Evolutionary conservation across 2,329 filamentous ascomycete genomes (phyloP).

Genomic region (Pseudogymnoascus sp.): DNA sequence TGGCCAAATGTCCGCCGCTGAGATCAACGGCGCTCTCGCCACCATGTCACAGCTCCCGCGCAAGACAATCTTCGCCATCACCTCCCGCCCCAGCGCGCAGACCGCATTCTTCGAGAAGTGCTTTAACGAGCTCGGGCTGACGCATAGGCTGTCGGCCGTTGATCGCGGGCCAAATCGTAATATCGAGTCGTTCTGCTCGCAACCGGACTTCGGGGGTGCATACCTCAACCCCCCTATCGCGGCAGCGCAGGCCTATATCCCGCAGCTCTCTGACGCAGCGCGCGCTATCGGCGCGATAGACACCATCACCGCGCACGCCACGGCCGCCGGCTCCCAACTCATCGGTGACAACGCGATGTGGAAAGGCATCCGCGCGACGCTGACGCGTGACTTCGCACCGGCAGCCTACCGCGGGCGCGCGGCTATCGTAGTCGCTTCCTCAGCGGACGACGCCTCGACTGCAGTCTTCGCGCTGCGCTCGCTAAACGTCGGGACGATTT

Average conservation of each 20-base stretch:
- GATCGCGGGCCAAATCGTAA: slow-evolving; percentile 60
- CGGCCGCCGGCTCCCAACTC: slow-evolving; percentile 44
- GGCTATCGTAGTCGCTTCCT: slow-evolving; percentile 66
- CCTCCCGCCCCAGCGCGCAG: slow-evolving; percentile 59
- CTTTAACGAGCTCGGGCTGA: slow-evolving; percentile 76
- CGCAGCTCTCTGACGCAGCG: slow-evolving; percentile 64
- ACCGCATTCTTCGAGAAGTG: slow-evolving; percentile 82
- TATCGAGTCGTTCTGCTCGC: slow-evolving; percentile 64
- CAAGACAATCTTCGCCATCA: slow-evolving; percentile 73
- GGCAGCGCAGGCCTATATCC: slow-evolving; percentile 49
- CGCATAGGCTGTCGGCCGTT: slow-evolving; percentile 69
- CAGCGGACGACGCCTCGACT: slow-evolving; percentile 67
- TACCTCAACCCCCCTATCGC: slow-evolving; percentile 69
- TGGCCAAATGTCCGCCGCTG: slow-evolving; percentile 75
- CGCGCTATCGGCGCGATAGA: slow-evolving; percentile 73
- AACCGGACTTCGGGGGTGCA: slow-evolving; percentile 71
- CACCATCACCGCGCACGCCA: slow-evolving; percentile 60
- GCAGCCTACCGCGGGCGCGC: slow-evolving; percentile 71
- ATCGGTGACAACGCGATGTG: slow-evolving; percentile 77
- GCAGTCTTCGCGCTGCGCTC: slow-evolving; percentile 72
- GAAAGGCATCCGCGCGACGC: slow-evolving; percentile 75
- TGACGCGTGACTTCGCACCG: slow-evolving; percentile 74
- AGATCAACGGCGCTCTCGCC: slow-evolving; percentile 73
- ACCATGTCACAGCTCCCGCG: slow-evolving; percentile 74
- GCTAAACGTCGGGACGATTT: slow-evolving; percentile 68